Evolutionary conservation across 495 filamentous ascomycete species (phyloP).

Genomic region (Sordaria brevicollis): DNA sequence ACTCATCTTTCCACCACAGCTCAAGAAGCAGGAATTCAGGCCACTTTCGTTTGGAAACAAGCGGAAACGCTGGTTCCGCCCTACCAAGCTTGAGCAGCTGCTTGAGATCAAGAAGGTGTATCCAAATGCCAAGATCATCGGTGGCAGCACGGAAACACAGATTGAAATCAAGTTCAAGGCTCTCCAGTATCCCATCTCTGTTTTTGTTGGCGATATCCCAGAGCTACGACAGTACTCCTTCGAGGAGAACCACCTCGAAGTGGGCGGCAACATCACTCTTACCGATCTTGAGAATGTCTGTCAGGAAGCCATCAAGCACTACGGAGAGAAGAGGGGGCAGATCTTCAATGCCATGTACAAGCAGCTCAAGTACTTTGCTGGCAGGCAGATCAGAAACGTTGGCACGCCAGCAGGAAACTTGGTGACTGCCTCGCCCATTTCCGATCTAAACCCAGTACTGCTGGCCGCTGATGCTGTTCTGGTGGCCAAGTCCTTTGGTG

Average conservation of each 20-base stretch:
- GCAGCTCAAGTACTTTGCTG: conserved; percentile 85
- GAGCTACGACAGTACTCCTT: conserved; percentile 75
- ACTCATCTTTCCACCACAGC: conserved; percentile 80
- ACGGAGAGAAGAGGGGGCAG: conserved; percentile 61
- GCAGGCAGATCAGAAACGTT: conserved; percentile 91
- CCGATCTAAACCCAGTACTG: conserved; percentile 91
- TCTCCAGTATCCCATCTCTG: conserved; percentile 78
- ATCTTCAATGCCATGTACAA: conserved; percentile 65
- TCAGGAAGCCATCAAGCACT: conserved; percentile 66
- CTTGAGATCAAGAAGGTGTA: conserved; percentile 81
- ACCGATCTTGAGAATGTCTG: conserved; percentile 72
- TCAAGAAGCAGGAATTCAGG: conserved; percentile 72
- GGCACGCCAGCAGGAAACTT: conserved; percentile 93
- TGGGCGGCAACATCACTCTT: conserved; percentile 85
- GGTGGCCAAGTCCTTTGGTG: conserved; percentile 60
- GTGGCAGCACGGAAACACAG: conserved; percentile 92
- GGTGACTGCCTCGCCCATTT: conserved; percentile 91
- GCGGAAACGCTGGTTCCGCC: conserved; percentile 86
- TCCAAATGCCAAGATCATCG: conserved; percentile 86
- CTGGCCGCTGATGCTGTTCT: conserved; percentile 76
- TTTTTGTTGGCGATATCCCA: conserved; percentile 87
- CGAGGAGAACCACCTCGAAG: conserved; percentile 67
- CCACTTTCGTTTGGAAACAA: conserved; percentile 89
- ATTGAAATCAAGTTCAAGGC: conserved; percentile 98
- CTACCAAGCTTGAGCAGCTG: conserved; percentile 76